Conservation (phyloP, 345 rosid genomes). For the Aquilaria malaccensis region DNA sequence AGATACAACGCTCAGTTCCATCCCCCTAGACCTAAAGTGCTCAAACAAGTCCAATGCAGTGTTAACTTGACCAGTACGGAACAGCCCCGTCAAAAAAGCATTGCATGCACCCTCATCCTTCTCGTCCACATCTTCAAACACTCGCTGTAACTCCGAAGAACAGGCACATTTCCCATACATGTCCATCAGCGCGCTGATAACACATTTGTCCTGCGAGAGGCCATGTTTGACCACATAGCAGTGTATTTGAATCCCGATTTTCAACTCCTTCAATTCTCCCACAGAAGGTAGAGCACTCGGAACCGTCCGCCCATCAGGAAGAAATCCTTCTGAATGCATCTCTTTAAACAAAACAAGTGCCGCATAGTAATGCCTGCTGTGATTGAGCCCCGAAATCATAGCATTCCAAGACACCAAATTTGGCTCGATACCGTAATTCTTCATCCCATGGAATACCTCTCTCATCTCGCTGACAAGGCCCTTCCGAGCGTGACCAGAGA, state of each 20-base stretch:
- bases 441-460: constrained; percentile 28
- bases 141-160: constrained; percentile 27
- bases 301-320: constrained; percentile 37
- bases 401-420: constrained; percentile 65
- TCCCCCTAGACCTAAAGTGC: constrained; percentile 25
- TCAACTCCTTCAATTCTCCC: constrained; percentile 31
- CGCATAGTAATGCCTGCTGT: constrained; percentile 31
- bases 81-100: constrained; percentile 48
- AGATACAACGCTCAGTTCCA: constrained; percentile 52
- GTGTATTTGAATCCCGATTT: constrained; percentile 48
- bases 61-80: constrained; percentile 47
- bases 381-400: constrained; percentile 60
- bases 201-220: constrained; percentile 29
- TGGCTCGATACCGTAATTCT: constrained; percentile 24
- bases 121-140: constrained; percentile 27
- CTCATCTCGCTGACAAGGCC: constrained; percentile 38
- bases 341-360: constrained; percentile 36
- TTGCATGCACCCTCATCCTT: constrained; percentile 49
- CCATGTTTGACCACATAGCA: constrained; percentile 38
- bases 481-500: constrained; percentile 39
- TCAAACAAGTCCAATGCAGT: constrained; percentile 40
- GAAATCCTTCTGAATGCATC: constrained; percentile 40
- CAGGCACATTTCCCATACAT: constrained; percentile 54
- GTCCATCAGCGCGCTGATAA: constrained; percentile 39
- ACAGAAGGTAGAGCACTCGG: constrained; percentile 50